Conservation (phyloP, 768 basidiomycete genomes). For the Clitopilus hobsonii region DNA sequence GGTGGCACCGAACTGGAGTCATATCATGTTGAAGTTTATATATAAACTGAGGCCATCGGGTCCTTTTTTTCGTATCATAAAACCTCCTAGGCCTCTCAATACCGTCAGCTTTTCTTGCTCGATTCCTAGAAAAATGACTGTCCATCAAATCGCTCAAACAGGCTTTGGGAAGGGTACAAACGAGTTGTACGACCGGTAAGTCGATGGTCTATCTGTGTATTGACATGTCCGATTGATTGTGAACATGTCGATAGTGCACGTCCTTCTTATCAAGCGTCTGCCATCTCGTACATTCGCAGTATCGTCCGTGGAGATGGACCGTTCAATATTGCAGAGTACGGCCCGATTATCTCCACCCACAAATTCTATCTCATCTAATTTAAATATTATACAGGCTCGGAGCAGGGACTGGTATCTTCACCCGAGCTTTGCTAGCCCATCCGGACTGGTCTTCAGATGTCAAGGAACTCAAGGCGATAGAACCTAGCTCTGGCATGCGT, state of each 20-base stretch:
- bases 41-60: not conserved
- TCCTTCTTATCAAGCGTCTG: conserved; percentile 73
- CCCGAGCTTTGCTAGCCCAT: conserved; percentile 71
- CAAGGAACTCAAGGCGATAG: conserved; percentile 59
- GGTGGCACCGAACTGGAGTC: no score
- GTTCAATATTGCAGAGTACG: conserved; percentile 70
- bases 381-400: conserved; percentile 50
- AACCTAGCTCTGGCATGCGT: conserved; percentile 89
- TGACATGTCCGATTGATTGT: conserved; percentile 1
- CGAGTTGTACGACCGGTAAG: conserved; percentile 70
- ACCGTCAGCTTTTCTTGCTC: not conserved
- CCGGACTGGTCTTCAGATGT: conserved; percentile 48
- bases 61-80: not conserved
- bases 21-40: not conserved
- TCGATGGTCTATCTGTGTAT: not conserved
- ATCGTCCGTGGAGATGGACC: conserved; percentile 31
- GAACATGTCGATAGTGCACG: conserved; percentile 46
- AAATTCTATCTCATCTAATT: not conserved
- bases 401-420: conserved; percentile 86
- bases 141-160: conserved; percentile 63
- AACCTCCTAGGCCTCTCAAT: not conserved
- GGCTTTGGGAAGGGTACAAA: conserved; percentile 84
- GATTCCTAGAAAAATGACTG: conserved; percentile 21
- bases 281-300: conserved; percentile 56
- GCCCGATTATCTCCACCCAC: not conserved